phyloP scores from a whole-genome alignment of 441 rosid species.

The Euphorbia celastroides region DNA sequence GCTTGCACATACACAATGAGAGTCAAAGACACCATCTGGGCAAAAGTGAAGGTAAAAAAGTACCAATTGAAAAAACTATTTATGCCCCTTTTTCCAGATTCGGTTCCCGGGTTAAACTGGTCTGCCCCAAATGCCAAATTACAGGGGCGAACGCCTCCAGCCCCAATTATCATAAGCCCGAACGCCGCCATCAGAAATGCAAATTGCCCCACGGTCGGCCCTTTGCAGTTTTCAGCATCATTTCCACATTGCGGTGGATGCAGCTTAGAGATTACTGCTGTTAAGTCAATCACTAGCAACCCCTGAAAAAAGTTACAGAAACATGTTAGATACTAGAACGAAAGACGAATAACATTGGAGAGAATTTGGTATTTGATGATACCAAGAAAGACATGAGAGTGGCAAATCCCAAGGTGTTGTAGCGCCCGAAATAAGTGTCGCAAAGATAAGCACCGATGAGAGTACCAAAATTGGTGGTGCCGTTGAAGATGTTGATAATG shows the following conservation, averaged over 20 bases:
- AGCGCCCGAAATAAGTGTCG: constrained; percentile 53
- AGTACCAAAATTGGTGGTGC: constrained; percentile 42
- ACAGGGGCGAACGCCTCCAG: constrained; percentile 70
- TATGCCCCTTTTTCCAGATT: constrained; percentile 61
- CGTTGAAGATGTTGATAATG: constrained; percentile 36
- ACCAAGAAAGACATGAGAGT: constrained; percentile 38
- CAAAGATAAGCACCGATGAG: constrained; percentile 40
- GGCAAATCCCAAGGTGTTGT: constrained; percentile 39
- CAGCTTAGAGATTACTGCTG: constrained; percentile 51
- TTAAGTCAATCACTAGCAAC: constrained; percentile 47
- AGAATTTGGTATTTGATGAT: neutral
- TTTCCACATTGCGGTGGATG: constrained; percentile 54
- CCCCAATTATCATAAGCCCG: constrained; percentile 53
- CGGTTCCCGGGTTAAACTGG: constrained; percentile 60
- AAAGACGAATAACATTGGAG: neutral
- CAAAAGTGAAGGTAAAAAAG: constrained; percentile 66
- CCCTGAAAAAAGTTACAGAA: constrained; percentile 32
- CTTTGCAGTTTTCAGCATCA: constrained; percentile 28
- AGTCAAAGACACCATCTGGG: constrained; percentile 59
- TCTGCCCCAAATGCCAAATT: constrained; percentile 80
- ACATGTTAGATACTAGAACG: neutral
- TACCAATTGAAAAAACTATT: constrained; percentile 85
- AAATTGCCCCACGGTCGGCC: constrained; percentile 51
- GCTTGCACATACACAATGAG: constrained; percentile 63
- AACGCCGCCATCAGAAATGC: constrained; percentile 52